Conservation (phyloP, 768 basidiomycete genomes). For the Hygrophorus pudorinus region DNA sequence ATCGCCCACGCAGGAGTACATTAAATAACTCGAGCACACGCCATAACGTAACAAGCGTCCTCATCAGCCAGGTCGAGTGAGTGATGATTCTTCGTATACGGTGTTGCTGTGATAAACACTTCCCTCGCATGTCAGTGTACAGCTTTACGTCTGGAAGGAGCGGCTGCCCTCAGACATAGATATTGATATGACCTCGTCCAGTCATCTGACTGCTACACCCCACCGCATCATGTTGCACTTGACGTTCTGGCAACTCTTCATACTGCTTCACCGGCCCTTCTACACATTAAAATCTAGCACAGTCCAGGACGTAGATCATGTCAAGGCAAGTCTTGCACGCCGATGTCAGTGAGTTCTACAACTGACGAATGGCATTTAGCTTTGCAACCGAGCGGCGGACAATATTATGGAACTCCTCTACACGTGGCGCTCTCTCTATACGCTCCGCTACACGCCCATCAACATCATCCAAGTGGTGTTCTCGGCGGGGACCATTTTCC, state of each 20-base stretch:
- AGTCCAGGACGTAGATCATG: conserved; percentile 33
- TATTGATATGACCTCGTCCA: conserved; percentile 29
- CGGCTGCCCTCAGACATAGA: conserved; percentile 36
- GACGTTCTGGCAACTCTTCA: conserved; percentile 48
- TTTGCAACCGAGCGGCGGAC: conserved; percentile 43
- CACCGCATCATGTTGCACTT: conserved; percentile 48
- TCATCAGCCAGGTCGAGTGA: conserved; percentile 46
- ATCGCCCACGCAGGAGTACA: conserved; percentile 25
- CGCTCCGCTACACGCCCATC: conserved; percentile 46
- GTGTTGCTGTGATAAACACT: conserved; percentile 1
- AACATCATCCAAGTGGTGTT: conserved; percentile 48
- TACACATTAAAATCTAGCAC: conserved; percentile 29
- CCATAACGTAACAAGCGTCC: conserved; percentile 31
- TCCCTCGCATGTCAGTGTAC: conserved; percentile 20
- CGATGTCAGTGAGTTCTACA: background rate
- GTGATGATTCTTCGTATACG: conserved; percentile 10
- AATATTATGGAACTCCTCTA: conserved; percentile 44
- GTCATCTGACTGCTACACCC: conserved; percentile 36
- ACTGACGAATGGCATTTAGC: conserved; percentile 17
- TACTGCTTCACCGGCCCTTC: conserved; percentile 51
- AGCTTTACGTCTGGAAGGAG: conserved; percentile 40
- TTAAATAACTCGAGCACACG: conserved; percentile 29
- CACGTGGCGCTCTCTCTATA: conserved; percentile 42
- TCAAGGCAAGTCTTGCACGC: conserved; percentile 34
- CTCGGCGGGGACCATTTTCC: conserved; percentile 49